Evolutionary conservation across 2,329 filamentous ascomycete genomes (phyloP), one percentile per base, ranked within the genome.

Genomic region (Xylaria sp.): DNA sequence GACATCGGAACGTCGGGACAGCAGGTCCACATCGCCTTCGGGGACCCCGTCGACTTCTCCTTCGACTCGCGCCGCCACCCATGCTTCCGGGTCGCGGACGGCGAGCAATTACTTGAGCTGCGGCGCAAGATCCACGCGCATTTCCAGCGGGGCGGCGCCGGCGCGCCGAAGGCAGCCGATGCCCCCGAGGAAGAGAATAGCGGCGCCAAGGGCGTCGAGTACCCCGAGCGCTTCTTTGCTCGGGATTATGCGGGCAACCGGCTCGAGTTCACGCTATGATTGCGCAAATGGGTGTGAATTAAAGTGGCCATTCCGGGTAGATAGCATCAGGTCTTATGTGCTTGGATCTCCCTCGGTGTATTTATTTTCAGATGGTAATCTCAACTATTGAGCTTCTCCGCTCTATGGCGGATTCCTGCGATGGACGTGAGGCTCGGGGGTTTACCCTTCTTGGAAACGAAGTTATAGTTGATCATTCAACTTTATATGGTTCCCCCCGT

Each of bases 181-280:
- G 76, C 81, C 76, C 88, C 88, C 0, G 88, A 88, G 0, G 81
- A 79, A 32, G 81, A 79, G 50, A 73, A 69, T 60, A 78, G 72
- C 12, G 76, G 87, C 2, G 78, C 81, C 0, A 81, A 87, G 74
- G 88, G 87, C 0, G 84, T 85, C 0, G 89, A 90, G 76, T 90
- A 89, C 73, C 88, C 89, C 0, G 81, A 79, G 44, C 81, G 89
- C 15, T 91, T 91, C 77, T 91, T 91, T 76, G 88, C 87, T 0
- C 83, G 87, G 66, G 86, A 88, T 71, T 88, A 82, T 78, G 85
- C 85, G 0, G 86, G 86, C 1, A 88, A 88, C 72, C 76, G 83
- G 63, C 74, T 88, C 41, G 86, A 88, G 74, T 88, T 88, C 72
- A 86, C 82, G 62, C 62, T 86, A 66, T 87, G 67, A 68, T 41